phyloP scores from a whole-genome alignment of 2,329 filamentous ascomycete genomes.

The Magnaporthiopsis incrustans region DNA sequence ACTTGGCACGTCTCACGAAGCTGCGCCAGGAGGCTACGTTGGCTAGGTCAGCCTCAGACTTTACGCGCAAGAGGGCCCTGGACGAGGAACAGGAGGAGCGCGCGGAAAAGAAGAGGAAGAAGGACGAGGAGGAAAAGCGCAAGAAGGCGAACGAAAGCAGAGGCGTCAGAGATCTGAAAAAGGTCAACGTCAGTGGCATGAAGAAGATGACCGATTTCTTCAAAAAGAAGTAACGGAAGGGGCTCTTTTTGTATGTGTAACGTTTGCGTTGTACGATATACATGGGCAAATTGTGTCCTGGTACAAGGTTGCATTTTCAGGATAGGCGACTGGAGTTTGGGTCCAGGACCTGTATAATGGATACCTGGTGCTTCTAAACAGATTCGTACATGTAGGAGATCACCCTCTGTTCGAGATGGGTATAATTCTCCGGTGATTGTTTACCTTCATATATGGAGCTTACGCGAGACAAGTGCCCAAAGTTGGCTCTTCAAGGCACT shows the following conservation, averaged over 20 bases:
- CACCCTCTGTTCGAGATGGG: neutral
- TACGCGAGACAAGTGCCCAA: neutral
- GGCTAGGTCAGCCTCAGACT: constrained; percentile 60
- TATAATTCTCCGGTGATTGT: neutral
- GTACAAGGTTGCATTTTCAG: neutral
- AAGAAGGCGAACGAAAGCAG: constrained; percentile 69
- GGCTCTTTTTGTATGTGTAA: neutral
- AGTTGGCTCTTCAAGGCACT: constrained; percentile 9
- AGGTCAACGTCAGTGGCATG: constrained; percentile 89
- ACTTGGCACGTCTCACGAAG: constrained; percentile 57
- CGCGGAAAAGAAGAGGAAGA: constrained; percentile 74
- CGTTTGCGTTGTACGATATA: neutral
- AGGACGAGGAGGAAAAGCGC: constrained; percentile 82
- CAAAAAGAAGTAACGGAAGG: constrained; percentile 48
- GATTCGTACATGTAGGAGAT: neutral
- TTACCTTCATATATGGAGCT: neutral
- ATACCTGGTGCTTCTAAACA: neutral
- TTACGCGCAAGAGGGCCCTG: constrained; percentile 57
- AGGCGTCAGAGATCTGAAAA: constrained; percentile 73
- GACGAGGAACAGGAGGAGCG: constrained; percentile 62
- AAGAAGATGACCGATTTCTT: constrained; percentile 97
- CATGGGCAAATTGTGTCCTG: neutral
- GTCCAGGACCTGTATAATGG: neutral
- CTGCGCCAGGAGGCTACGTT: constrained; percentile 65
- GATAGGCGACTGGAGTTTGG: neutral